These are phyloP conservation scores for Russula vinacea DNA, from an alignment of 768 basidiomycete species.

Conservation along the genomic window DNA sequence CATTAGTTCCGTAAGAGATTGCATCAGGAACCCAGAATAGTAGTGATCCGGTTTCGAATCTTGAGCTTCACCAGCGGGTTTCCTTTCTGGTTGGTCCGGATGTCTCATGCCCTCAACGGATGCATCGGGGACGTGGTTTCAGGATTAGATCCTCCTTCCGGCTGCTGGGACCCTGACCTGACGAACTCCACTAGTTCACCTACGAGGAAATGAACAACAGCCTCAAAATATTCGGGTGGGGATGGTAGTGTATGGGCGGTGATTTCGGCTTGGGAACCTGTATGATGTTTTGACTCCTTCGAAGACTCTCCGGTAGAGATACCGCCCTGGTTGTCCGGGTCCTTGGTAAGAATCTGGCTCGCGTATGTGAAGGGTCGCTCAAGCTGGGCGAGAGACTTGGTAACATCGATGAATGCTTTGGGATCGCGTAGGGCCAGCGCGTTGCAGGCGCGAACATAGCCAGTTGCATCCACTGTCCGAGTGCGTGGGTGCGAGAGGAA, in stretches of 20 bases:
- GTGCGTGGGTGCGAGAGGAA: constrained; percentile 75
- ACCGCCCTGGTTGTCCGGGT: constrained; percentile 9
- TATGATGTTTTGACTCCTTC: constrained; percentile 30
- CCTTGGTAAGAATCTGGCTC: constrained; percentile 36
- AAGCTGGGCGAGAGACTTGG: constrained; percentile 68
- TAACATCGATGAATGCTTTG: constrained; percentile 67
- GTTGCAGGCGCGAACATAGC: constrained; percentile 73
- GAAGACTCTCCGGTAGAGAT: constrained; percentile 20
- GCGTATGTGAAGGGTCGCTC: constrained; percentile 51
- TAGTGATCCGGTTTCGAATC: constrained; percentile 36
- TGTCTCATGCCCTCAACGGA: constrained; percentile 2
- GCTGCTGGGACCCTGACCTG: constrained; percentile 35
- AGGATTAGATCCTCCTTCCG: constrained; percentile 11
- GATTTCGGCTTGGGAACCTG: constrained; percentile 28
- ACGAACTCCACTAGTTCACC: constrained; percentile 63
- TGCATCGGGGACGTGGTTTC: constrained; percentile 12
- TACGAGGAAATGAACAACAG: constrained; percentile 66
- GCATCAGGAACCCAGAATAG: constrained; percentile 84
- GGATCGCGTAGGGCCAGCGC: constrained; percentile 82
- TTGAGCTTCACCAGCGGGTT: constrained; percentile 7
- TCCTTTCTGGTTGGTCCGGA: constrained; percentile 7
- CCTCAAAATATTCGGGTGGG: constrained; percentile 50
- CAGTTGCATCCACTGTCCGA: constrained; percentile 61
- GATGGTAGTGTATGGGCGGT: constrained; percentile 29
- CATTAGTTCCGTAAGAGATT: constrained; percentile 84